Percentiles rank a stretch among this genome's conserved stretches.
phyloP scores from a whole-genome alignment of 257 asterid genomes.

The Fraxinus anomala region DNA sequence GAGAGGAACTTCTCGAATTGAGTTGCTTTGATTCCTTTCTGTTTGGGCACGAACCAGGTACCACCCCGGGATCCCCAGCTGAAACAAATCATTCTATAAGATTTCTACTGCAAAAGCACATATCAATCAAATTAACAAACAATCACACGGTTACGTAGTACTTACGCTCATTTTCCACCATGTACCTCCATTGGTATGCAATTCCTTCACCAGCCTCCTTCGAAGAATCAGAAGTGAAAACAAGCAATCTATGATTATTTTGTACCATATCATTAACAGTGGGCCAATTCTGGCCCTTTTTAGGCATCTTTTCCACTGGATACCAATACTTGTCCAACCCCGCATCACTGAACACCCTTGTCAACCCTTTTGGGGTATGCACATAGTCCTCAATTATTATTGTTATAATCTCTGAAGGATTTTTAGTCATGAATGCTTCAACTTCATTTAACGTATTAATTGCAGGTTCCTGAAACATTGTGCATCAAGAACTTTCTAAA shows the following conservation, averaged over 20 bases:
- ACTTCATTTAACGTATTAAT: constrained; percentile 76
- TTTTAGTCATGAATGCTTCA: constrained; percentile 81
- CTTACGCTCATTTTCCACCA: constrained; percentile 94
- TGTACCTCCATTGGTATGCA: constrained; percentile 94
- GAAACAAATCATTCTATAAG: constrained; percentile 39
- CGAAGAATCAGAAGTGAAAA: constrained; percentile 93
- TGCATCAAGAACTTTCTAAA: constrained; percentile 30
- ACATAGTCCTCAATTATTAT: constrained; percentile 96
- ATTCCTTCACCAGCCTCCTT: constrained; percentile 87
- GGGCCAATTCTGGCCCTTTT: constrained; percentile 91
- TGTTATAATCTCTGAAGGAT: constrained; percentile 82
- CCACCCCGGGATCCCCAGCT: constrained; percentile 96
- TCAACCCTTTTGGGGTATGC: constrained; percentile 78
- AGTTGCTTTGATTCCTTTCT: constrained; percentile 92
- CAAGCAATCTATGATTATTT: constrained; percentile 69
- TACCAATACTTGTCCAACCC: constrained; percentile 91
- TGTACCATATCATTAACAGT: constrained; percentile 67
- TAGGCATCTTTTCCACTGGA: constrained; percentile 90
- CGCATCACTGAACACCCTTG: constrained; percentile 70
- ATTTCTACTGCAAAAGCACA: constrained; percentile 26
- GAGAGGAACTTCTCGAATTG: constrained; percentile 70
- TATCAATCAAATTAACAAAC: constrained; percentile 25
- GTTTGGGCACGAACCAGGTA: constrained; percentile 72
- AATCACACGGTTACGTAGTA: constrained; percentile 10
- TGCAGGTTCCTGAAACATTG: constrained; percentile 68